Conservation (phyloP, 306 rosid species). For the Abrus precatorius region DNA sequence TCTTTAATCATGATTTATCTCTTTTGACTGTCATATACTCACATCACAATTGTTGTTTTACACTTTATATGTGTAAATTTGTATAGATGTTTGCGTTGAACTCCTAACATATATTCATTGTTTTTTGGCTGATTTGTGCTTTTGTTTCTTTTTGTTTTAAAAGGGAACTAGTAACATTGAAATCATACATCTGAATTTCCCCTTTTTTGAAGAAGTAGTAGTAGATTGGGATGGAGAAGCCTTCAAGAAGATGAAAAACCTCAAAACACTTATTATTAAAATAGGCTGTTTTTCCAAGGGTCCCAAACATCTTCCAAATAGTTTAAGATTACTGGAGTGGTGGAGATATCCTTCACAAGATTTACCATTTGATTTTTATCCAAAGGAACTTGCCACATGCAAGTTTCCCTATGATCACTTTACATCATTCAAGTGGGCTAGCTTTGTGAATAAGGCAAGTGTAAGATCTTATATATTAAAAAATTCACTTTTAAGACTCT, state of each 20-base stretch:
- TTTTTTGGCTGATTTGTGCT: background rate
- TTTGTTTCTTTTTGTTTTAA: background rate
- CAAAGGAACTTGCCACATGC: background rate
- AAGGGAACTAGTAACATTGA: background rate
- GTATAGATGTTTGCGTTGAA: background rate
- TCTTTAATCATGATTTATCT: background rate
- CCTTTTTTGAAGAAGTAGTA: background rate
- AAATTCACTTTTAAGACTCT: background rate
- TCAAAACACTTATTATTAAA: background rate
- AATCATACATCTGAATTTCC: background rate
- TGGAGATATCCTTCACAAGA: background rate
- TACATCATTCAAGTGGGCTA: too few relatives aligned
- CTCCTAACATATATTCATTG: too few relatives aligned
- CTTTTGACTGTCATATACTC: background rate
- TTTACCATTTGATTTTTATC: background rate
- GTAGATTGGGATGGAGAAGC: constrained; percentile 17
- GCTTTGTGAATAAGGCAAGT: background rate
- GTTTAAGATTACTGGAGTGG: constrained; percentile 19
- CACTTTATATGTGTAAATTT: background rate
- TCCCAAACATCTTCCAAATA: constrained; percentile 27
- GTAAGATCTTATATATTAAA: background rate
- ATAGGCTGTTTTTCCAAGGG: background rate
- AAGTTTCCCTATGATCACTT: background rate
- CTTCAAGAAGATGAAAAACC: constrained; percentile 11
- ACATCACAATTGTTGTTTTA: background rate